These are phyloP conservation scores for Trichoderma reesei DNA, from an alignment of 495 filamentous ascomycete genomes.

Conservation along the genomic window DNA sequence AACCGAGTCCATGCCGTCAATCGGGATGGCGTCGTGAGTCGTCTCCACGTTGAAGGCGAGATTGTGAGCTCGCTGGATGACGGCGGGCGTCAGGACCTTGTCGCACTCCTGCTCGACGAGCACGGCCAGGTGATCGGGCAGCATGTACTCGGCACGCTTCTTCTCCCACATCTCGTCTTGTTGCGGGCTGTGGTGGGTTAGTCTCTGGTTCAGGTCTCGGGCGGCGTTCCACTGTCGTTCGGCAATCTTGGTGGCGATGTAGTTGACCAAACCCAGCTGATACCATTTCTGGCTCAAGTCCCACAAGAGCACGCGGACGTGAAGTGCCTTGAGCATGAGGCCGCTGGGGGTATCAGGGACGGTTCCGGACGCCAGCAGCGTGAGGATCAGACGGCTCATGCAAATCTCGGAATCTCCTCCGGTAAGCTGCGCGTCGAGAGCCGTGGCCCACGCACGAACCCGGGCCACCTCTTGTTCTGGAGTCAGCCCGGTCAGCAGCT, in stretches of 20 bases:
- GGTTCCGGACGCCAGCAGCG: constrained; percentile 80
- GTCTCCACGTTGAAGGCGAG: constrained; percentile 80
- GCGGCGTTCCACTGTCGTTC: constrained; percentile 74
- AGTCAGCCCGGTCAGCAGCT: constrained; percentile 66
- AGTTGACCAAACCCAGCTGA: constrained; percentile 51
- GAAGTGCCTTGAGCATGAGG: constrained; percentile 86
- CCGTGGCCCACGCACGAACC: constrained; percentile 89
- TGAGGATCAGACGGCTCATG: constrained; percentile 76
- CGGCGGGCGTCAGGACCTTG: constrained; percentile 62
- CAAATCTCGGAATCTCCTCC: constrained; percentile 87
- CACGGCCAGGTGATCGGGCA: constrained; percentile 65
- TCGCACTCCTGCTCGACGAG: constrained; percentile 70
- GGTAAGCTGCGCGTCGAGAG: constrained; percentile 88
- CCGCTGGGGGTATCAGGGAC: constrained; percentile 73
- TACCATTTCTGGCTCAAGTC: constrained; percentile 57
- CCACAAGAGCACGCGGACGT: constrained; percentile 82
- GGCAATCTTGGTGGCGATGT: constrained; percentile 57
- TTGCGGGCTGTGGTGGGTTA: constrained; percentile 38
- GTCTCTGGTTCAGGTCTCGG: constrained; percentile 48
- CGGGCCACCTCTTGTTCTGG: constrained; percentile 79
- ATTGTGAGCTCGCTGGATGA: constrained; percentile 82
- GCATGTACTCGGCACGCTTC: constrained; percentile 44
- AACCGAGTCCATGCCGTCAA: constrained; percentile 70
- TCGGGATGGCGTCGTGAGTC: constrained; percentile 48
- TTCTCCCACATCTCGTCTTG: constrained; percentile 25